These are phyloP conservation scores for Beauveria bassiana DNA, from an alignment of 2,329 filamentous ascomycete species.

Conservation along the genomic window DNA sequence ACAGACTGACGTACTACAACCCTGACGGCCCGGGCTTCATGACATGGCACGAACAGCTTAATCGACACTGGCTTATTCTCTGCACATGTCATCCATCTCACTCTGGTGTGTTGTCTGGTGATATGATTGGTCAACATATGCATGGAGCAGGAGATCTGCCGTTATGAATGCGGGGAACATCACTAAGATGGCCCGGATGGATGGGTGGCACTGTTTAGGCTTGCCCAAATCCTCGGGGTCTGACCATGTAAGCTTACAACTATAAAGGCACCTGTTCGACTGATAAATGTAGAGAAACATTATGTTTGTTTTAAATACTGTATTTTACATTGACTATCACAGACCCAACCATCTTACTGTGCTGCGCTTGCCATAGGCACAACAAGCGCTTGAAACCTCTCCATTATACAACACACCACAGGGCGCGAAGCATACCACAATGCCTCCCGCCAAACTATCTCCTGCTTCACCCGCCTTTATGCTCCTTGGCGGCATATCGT, in stretches of 20 bases:
- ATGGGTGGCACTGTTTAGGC: not conserved
- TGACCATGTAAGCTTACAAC: not conserved
- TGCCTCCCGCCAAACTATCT: conserved; percentile 8
- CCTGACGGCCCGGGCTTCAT: not conserved
- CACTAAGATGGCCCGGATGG: conserved; percentile 5
- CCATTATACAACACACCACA: not conserved
- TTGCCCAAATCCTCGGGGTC: not conserved
- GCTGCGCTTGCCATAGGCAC: not conserved
- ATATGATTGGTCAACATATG: not conserved
- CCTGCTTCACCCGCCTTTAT: conserved; percentile 15
- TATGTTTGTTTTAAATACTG: not conserved
- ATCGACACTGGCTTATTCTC: not conserved
- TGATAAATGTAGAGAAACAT: not conserved
- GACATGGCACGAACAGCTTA: not conserved
- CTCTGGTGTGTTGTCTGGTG: not conserved
- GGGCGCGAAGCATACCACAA: not conserved
- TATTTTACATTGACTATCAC: not conserved
- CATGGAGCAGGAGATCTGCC: not conserved
- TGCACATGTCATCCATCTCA: conserved; percentile 4
- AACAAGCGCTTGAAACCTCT: not conserved
- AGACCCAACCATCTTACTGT: not conserved
- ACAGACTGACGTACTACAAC: not conserved
- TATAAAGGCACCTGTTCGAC: not conserved
- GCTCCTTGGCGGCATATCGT: conserved; percentile 17
- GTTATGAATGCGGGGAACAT: conserved; percentile 9